A percentile compares a stretch with the other conserved stretches of the same genome.
phyloP scores from a whole-genome alignment of 1,284 basidiomycete genomes.

The Ganoderma resinaceum region DNA sequence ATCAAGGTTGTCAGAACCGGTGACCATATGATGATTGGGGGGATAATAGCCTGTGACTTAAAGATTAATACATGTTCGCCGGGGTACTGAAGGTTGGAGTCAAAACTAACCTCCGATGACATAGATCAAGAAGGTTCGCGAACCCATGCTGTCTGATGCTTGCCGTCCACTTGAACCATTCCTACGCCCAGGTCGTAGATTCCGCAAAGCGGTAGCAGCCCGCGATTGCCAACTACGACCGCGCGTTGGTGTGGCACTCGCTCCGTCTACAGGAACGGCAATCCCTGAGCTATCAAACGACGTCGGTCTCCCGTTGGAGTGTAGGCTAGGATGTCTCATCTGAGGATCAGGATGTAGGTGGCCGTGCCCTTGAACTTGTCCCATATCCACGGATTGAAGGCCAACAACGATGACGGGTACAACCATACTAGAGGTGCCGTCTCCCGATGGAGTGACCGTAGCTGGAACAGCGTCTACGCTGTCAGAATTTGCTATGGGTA shows the following conservation, averaged over 20 bases:
- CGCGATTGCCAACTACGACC: slow-evolving; percentile 44
- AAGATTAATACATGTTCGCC: neutral
- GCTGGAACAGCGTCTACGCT: slow-evolving; percentile 21
- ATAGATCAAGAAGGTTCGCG: slow-evolving; percentile 81
- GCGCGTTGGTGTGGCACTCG: slow-evolving; percentile 27
- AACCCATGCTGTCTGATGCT: slow-evolving; percentile 50
- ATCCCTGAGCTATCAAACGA: slow-evolving; percentile 22
- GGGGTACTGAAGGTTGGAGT: slow-evolving; percentile 12
- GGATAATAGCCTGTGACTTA: slow-evolving; percentile 77
- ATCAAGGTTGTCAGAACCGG: slow-evolving; percentile 75
- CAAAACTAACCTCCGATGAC: slow-evolving; percentile 71
- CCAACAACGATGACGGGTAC: slow-evolving; percentile 85
- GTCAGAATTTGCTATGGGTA: slow-evolving; percentile 8
- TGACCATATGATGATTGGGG: slow-evolving; percentile 84
- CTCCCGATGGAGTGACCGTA: slow-evolving; percentile 22
- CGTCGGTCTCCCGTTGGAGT: slow-evolving; percentile 10
- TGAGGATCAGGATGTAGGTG: slow-evolving; percentile 18
- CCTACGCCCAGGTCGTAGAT: slow-evolving; percentile 54
- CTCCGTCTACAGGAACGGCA: slow-evolving; percentile 17
- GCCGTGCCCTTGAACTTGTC: slow-evolving; percentile 39
- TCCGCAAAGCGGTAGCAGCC: slow-evolving; percentile 62
- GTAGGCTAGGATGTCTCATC: neutral
- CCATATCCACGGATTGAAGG: slow-evolving; percentile 71
- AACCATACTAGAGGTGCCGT: slow-evolving; percentile 51
- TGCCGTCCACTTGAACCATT: slow-evolving; percentile 33